Base-by-base conservation (phyloP, 2,329 filamentous ascomycete species). In the Cercospora berteroae region DNA sequence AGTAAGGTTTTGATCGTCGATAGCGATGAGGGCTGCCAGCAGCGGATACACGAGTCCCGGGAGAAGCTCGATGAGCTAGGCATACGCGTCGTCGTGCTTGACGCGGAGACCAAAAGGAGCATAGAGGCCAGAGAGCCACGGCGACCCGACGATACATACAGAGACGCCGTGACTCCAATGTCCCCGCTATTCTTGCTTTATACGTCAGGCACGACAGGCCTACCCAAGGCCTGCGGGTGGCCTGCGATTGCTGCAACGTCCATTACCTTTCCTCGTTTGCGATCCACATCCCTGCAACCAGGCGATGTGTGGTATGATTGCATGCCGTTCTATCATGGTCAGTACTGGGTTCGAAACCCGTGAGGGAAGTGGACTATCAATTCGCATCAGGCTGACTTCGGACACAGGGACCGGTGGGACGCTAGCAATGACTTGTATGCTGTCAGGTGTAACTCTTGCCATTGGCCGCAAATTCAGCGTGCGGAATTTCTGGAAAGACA, bases 121-220 rank as follows among this genome's bases (percentile, higher is more conserved):
- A 83, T 88, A 48, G 78, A 80, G 23, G 79, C 80, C 0, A 79
- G 83, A 55, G 81, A 84, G 20, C 80, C 83, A 0, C 81, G 82
- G 52, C 80, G 85, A 60, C 86, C 87, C 0, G 83, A 82, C 0
- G 84, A 90, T 69, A 80, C 83, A 31, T 82, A 87, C 65, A 83
- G 89, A 52, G 80, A 81, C 4, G 79, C 79, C 3, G 81, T 90
- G 1, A 80, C 80, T 56, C 82, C 81, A 0, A 78, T 80, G 13
- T 88, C 83, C 70, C 87, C 90, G 0, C 83, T 87, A 71, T 87
- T 84, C 31, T 77, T 93, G 25, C 87, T 93, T 72, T 93, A 92
- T 76, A 94, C 91, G 5, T 89, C 88, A 69, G 90, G 90, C 39
- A 93, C 91, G 0, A 93, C 91, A 0, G 91, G 91, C 2, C 78